Evolutionary conservation across 2,329 filamentous ascomycete genomes (phyloP).

Genomic region (Sporothrix phasma): DNA sequence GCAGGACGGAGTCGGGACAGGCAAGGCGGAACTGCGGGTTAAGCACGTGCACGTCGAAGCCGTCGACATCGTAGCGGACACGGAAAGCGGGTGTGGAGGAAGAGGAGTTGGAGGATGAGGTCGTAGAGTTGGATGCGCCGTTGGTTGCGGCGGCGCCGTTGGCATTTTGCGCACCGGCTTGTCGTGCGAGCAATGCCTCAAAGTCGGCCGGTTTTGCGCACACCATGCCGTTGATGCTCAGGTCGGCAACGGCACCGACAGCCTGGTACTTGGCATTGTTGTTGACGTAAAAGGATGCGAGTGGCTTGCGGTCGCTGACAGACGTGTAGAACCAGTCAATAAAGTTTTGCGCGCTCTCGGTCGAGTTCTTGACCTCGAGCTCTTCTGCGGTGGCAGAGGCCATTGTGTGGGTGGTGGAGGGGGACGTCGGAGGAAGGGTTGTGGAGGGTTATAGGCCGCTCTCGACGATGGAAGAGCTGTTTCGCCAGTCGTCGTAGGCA

Average conservation of each 20-base stretch:
- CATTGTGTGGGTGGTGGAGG: conserved; percentile 9
- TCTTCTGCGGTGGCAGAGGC: conserved; percentile 24
- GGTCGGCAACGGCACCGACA: conserved; percentile 50
- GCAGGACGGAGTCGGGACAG: conserved; percentile 37
- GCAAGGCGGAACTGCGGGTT: conserved; percentile 56
- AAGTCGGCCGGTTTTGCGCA: conserved; percentile 54
- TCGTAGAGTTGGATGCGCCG: not conserved
- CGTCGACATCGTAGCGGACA: conserved; percentile 61
- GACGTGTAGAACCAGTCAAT: conserved; percentile 65
- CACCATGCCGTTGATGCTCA: conserved; percentile 69
- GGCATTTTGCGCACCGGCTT: conserved; percentile 34
- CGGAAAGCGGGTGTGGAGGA: conserved; percentile 15
- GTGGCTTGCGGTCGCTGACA: conserved; percentile 50
- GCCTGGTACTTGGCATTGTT: conserved; percentile 40
- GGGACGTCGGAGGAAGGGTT: not conserved
- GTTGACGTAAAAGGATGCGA: conserved; percentile 63
- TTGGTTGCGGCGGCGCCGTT: conserved; percentile 12
- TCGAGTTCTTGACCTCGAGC: conserved; percentile 35
- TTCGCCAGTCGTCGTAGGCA: not conserved
- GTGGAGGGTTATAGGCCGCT: not conserved
- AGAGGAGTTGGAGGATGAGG: not conserved
- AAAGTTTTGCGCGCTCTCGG: conserved; percentile 56
- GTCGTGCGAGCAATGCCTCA: conserved; percentile 56
- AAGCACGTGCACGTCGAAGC: conserved; percentile 67
- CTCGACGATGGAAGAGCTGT: not conserved